phyloP scores from a whole-genome alignment of 2,329 filamentous ascomycete genomes.

The Cryphonectria radicalis region DNA sequence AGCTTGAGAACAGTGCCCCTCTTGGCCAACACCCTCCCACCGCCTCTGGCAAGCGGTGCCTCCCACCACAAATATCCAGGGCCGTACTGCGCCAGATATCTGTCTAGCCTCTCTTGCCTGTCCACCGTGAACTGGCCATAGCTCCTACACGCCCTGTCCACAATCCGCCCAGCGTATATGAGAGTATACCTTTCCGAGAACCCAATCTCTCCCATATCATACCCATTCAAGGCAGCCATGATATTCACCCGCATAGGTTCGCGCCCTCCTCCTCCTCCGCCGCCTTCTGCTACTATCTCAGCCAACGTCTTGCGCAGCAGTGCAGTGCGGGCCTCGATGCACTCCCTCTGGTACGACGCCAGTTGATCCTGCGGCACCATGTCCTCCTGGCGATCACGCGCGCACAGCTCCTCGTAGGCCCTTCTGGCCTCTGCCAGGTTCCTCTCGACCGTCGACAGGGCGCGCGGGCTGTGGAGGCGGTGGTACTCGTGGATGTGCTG shows the following conservation, averaged over 20 bases:
- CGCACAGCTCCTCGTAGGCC: conserved; percentile 17
- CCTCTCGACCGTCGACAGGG: conserved; percentile 5
- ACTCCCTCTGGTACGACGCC: conserved; percentile 36
- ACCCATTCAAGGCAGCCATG: conserved; percentile 46
- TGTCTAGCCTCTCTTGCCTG: conserved; percentile 44
- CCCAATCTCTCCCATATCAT: conserved; percentile 45
- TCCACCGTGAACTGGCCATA: conserved; percentile 45
- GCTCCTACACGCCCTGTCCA: conserved; percentile 42
- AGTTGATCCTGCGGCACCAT: conserved; percentile 4
- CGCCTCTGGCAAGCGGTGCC: conserved; percentile 40
- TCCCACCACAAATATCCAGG: conserved; percentile 53
- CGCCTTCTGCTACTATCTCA: neutral
- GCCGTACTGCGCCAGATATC: conserved; percentile 43
- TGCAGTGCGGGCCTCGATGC: conserved; percentile 40
- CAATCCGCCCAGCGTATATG: conserved; percentile 47
- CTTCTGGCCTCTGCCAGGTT: conserved; percentile 3
- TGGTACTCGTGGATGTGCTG: conserved; percentile 28
- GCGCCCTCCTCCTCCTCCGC: conserved; percentile 31
- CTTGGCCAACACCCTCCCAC: conserved; percentile 35
- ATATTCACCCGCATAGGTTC: conserved; percentile 47
- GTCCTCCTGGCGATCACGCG: conserved; percentile 16
- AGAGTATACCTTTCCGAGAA: conserved; percentile 46
- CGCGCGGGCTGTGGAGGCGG: neutral
- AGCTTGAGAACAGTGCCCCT: conserved; percentile 38
- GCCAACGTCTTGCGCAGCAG: conserved; percentile 32